Evolutionary conservation across 768 basidiomycete genomes (phyloP).

Genomic region (Phaeotremella fagi): DNA sequence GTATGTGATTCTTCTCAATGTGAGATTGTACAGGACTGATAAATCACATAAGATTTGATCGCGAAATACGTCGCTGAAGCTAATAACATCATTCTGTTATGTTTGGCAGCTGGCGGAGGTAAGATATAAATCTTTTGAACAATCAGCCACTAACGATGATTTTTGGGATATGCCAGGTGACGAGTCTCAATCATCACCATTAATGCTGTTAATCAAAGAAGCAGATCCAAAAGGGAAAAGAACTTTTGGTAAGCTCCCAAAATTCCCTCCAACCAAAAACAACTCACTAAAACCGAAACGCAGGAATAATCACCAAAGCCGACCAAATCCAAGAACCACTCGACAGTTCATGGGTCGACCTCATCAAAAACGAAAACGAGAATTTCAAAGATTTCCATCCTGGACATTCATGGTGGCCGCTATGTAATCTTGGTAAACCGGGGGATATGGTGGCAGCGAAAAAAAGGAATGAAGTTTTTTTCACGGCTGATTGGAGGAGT

Average conservation of each 20-base stretch:
- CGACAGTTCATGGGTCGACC: constrained; percentile 5
- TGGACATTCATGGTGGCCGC: constrained; percentile 10
- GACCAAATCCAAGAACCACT: constrained; percentile 7
- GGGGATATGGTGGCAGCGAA: too few relatives aligned
- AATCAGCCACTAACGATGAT: not conserved
- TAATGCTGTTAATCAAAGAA: constrained; percentile 7
- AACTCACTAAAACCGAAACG: not conserved
- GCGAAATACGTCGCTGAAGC: constrained; percentile 8
- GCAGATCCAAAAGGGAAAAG: constrained; percentile 10
- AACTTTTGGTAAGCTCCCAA: constrained; percentile 15
- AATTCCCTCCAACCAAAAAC: too few relatives aligned
- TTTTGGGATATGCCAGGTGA: constrained; percentile 7
- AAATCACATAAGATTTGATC: constrained; percentile 13
- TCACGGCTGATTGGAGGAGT: constrained; percentile 6
- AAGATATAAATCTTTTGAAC: not conserved
- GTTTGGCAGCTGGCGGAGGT: constrained; percentile 15
- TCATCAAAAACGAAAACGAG: not conserved
- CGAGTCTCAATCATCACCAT: not conserved
- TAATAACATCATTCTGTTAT: constrained; percentile 15
- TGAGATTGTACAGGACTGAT: not conserved
- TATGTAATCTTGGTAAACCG: too few relatives aligned
- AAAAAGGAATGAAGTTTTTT: constrained; percentile 1
- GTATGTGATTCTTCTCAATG: not conserved
- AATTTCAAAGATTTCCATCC: not conserved
- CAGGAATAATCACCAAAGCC: constrained; percentile 23